These are phyloP conservation scores for Zygotorulaspora danielsina DNA, from an alignment of 805 yeast genomes.

Conservation along the genomic window DNA sequence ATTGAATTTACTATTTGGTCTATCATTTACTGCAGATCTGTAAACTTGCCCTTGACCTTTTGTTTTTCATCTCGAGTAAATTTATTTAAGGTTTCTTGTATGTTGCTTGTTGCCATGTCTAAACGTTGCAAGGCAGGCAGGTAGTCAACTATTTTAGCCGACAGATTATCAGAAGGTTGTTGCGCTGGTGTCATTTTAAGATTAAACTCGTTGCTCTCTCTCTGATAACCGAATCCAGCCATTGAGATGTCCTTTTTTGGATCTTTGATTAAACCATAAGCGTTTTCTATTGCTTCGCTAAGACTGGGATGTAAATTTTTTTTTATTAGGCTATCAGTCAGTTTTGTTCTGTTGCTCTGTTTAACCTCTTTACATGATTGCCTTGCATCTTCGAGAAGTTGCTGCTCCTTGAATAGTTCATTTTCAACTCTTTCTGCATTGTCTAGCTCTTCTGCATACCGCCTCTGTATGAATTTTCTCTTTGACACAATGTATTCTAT, in stretches of 20 bases:
- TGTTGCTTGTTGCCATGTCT: conserved; percentile 7
- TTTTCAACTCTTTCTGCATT: conserved; percentile 25
- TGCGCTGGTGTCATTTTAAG: conserved; percentile 3
- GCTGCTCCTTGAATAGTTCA: conserved; percentile 22
- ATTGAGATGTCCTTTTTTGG: conserved; percentile 4
- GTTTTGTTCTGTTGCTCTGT: conserved; percentile 13
- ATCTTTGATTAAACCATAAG: conserved; percentile 25
- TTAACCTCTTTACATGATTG: conserved; percentile 11
- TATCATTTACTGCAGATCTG: too few relatives aligned
- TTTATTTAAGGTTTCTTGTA: conserved; percentile 8
- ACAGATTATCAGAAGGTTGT: conserved; percentile 2
- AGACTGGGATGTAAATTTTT: conserved; percentile 29
- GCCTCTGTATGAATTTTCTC: conserved; percentile 28
- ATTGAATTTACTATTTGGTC: too few relatives aligned
- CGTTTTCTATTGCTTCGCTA: conserved; percentile 28
- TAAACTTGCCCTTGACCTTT: not conserved
- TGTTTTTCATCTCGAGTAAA: conserved; percentile 5
- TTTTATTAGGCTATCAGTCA: conserved; percentile 21
- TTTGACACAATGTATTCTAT: conserved; percentile 33
- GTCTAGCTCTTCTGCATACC: conserved; percentile 22
- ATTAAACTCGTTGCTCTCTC: conserved; percentile 15
- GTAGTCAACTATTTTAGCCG: conserved; percentile 1
- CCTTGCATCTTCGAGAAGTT: conserved; percentile 17
- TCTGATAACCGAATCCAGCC: conserved; percentile 6
- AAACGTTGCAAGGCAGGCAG: conserved; percentile 15